A percentile compares a stretch with the other conserved stretches of the same genome.
Conservation (phyloP, 805 yeast species). For the Candida morakotiae region DNA sequence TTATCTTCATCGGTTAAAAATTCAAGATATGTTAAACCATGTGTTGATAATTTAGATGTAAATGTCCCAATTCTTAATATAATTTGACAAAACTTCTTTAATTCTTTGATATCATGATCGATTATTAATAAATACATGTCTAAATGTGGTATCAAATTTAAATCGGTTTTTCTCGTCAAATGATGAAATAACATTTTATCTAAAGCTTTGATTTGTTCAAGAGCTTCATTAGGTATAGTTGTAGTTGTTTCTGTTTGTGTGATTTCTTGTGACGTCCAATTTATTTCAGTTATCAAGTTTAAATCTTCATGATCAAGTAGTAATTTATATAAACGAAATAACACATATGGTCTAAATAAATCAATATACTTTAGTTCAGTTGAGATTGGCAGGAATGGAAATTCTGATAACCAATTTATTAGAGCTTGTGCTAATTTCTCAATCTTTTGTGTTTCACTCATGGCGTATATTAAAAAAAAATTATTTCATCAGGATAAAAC, state of each 20-base stretch:
- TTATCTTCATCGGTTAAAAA: conserved; percentile 14
- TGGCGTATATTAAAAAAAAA: not conserved
- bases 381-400: conserved; percentile 16
- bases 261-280: conserved; percentile 5
- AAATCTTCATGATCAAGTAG: conserved; percentile 16
- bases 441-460: not conserved
- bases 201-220: conserved; percentile 5
- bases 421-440: conserved; percentile 13
- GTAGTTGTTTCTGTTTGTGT: conserved; percentile 1
- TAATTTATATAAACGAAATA: conserved; percentile 11
- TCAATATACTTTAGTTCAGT: conserved; percentile 8
- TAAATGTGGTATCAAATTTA: conserved; percentile 2
- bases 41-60: conserved; percentile 17
- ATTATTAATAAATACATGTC: conserved; percentile 13
- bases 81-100: conserved; percentile 14
- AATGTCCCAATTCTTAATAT: conserved; percentile 16
- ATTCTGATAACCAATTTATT: conserved; percentile 20
- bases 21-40: conserved; percentile 16
- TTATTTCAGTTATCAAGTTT: not conserved
- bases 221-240: not conserved
- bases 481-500: conserved; percentile 3
- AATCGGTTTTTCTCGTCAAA: conserved; percentile 6
- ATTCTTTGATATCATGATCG: conserved; percentile 12
- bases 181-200: conserved; percentile 7
- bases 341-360: conserved; percentile 12